These are phyloP conservation scores for Chamaenerion angustifolium DNA, from an alignment of 345 rosid genomes.

Conservation along the genomic window DNA sequence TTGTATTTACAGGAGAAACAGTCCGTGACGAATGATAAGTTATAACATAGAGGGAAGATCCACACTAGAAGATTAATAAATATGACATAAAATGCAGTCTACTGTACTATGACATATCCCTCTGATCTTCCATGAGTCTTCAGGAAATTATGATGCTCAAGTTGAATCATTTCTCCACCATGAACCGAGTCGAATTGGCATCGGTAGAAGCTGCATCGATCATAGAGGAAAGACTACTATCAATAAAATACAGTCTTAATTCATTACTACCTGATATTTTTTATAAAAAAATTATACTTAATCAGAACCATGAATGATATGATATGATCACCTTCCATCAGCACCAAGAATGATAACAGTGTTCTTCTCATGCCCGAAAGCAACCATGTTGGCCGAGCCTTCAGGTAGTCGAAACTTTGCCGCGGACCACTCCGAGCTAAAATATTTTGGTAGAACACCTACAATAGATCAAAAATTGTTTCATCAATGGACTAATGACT, in stretches of 20 bases:
- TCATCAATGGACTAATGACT: too few species aligned
- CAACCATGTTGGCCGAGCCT: conserved; percentile 29
- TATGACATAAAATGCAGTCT: too few species aligned
- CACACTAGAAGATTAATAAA: too few species aligned
- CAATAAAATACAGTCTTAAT: neutral
- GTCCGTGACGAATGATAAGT: too few species aligned
- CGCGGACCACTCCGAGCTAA: conserved; percentile 52
- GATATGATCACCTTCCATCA: conserved; percentile 34
- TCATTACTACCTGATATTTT: too few species aligned
- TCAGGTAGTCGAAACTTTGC: conserved; percentile 38
- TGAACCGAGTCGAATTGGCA: conserved; percentile 25
- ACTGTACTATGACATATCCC: too few species aligned
- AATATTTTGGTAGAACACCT: conserved; percentile 48
- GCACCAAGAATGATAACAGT: conserved; percentile 33
- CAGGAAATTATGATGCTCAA: conserved; percentile 29
- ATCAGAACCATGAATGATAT: too few species aligned
- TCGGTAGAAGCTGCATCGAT: conserved; percentile 26
- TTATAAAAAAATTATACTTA: too few species aligned
- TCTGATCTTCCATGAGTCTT: conserved; percentile 14
- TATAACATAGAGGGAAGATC: too few species aligned
- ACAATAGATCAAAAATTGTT: too few species aligned
- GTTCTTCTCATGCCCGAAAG: conserved; percentile 40
- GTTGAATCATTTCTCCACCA: conserved; percentile 40
- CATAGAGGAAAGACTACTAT: too few species aligned
- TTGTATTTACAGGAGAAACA: too few species aligned